These are phyloP conservation scores for Zygoascus bituminiphila DNA, from an alignment of 805 yeast genomes.

Conservation along the genomic window DNA sequence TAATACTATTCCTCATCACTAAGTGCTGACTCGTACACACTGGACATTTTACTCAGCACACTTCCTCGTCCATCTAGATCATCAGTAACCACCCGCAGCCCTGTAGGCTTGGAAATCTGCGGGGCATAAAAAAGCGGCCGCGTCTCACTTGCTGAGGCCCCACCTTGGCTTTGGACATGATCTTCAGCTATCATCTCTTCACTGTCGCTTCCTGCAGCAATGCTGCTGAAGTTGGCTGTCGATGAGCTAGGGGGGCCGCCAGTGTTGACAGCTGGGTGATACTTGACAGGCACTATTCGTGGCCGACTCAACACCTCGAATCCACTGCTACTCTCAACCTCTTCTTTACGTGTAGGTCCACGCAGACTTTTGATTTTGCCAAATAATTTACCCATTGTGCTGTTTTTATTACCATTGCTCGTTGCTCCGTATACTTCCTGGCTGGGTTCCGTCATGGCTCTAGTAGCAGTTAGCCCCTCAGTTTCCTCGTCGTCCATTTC, in stretches of 20 bases:
- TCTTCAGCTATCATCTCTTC: background rate
- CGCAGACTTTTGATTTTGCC: background rate
- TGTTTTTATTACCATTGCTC: background rate
- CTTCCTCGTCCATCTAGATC: background rate
- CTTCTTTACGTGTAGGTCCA: background rate
- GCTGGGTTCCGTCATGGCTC: background rate
- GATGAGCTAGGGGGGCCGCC: background rate
- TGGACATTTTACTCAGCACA: background rate
- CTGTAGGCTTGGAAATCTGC: background rate
- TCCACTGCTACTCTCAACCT: background rate
- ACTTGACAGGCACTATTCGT: background rate
- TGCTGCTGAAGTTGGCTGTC: background rate
- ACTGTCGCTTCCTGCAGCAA: background rate
- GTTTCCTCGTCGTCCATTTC: background rate
- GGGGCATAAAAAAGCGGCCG: background rate
- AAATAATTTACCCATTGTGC: background rate
- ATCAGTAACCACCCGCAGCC: background rate
- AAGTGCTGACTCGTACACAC: background rate
- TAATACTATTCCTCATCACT: too few relatives aligned
- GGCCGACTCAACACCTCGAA: background rate
- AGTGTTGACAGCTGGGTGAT: background rate
- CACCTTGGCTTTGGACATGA: background rate
- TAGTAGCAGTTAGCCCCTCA: background rate
- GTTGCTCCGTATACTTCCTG: background rate
- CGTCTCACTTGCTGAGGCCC: background rate